phyloP scores from a whole-genome alignment of 495 filamentous ascomycete genomes.

The Aspergillus nidulans region DNA sequence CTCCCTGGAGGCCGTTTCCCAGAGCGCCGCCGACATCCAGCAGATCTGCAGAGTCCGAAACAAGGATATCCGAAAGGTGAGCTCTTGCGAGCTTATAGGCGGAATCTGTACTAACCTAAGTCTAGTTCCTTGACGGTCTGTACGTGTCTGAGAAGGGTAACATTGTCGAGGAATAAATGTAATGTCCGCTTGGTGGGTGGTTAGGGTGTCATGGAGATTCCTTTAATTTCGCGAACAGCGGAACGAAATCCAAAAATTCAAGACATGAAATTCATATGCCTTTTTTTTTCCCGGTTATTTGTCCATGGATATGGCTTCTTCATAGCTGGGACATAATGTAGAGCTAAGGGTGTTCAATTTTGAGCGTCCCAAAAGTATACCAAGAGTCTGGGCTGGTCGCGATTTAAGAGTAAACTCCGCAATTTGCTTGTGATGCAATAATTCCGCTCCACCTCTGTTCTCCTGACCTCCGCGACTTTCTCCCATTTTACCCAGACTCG shows the following conservation, averaged over 20 bases:
- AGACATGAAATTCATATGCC: constrained; percentile 35
- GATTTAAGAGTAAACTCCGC: background rate
- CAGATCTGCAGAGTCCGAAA: constrained; percentile 98
- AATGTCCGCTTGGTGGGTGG: constrained; percentile 30
- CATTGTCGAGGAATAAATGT: constrained; percentile 67
- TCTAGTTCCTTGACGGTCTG: constrained; percentile 97
- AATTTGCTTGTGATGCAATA: background rate
- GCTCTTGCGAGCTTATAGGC: constrained; percentile 6
- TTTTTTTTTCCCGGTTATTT: constrained; percentile 19
- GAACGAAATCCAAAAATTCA: constrained; percentile 40
- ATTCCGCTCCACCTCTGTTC: background rate
- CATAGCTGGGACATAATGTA: constrained; percentile 28
- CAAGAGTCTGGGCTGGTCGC: background rate
- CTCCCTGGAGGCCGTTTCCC: constrained; percentile 93
- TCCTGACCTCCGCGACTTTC: background rate
- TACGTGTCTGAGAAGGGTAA: constrained; percentile 98
- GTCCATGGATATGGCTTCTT: constrained; percentile 28
- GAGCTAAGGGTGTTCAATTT: constrained; percentile 17
- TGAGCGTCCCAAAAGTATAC: background rate
- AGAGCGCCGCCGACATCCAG: constrained; percentile 98
- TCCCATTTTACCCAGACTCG: background rate
- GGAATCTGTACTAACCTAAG: constrained; percentile 25
- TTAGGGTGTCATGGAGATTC: constrained; percentile 36
- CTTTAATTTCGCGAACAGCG: constrained; percentile 42
- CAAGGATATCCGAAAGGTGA: constrained; percentile 99